A percentile compares a stretch with the other conserved stretches of the same genome.
phyloP scores from a whole-genome alignment of 768 basidiomycete genomes.

The Podaxis sp. region DNA sequence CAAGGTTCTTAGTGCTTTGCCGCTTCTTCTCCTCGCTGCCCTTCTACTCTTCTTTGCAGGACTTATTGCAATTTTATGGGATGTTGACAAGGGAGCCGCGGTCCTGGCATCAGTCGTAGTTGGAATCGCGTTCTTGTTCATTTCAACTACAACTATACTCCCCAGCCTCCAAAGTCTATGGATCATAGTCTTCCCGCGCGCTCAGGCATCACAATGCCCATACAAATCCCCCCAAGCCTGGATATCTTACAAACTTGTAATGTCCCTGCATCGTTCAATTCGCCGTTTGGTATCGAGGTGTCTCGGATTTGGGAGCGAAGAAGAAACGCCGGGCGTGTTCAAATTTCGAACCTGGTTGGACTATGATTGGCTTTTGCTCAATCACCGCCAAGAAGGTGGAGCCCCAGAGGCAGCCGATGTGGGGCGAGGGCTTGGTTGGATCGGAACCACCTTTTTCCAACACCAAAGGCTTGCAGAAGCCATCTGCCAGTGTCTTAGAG shows the following conservation, averaged over 20 bases:
- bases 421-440: neutral
- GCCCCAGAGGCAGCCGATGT: neutral
- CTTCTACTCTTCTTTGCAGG: slow-evolving; percentile 23
- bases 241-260: neutral
- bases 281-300: neutral
- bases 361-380: neutral
- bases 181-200: neutral
- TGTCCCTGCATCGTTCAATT: neutral
- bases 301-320: too few species aligned
- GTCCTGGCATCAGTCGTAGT: slow-evolving; percentile 4
- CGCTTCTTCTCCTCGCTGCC: slow-evolving; percentile 16
- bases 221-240: slow-evolving; percentile 4
- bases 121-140: slow-evolving; percentile 14
- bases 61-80: slow-evolving; percentile 20
- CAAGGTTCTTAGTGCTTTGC: slow-evolving; percentile 15
- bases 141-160: slow-evolving; percentile 14
- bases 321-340: neutral
- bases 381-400: neutral
- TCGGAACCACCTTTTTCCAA: neutral
- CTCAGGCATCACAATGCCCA: neutral
- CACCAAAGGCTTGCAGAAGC: neutral
- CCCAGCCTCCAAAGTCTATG: slow-evolving; percentile 17
- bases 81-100: slow-evolving; percentile 11
- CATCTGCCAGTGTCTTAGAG: neutral
- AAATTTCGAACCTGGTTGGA: neutral